Evolutionary conservation across 805 yeast genomes (phyloP), one percentile per base, ranked within the genome.

Genomic region (Zygoascus ofunaensis): DNA sequence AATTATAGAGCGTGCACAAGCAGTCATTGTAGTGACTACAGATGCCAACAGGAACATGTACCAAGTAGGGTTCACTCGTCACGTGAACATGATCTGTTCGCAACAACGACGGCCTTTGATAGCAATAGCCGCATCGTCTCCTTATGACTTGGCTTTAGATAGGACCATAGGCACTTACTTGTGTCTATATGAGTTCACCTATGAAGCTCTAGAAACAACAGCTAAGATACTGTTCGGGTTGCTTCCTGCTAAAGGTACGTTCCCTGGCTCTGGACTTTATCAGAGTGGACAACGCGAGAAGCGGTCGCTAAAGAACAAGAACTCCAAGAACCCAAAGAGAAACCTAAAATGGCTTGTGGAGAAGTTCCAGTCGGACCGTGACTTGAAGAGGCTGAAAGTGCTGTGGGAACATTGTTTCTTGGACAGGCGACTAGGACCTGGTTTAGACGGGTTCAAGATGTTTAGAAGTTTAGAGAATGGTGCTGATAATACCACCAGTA

Each of bases 141-240:
- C 84, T 1, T 77, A 75, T 52, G 83, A 79, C 53, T 73, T 78
- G 54, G 72, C 74, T 39, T 72, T 75, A 45, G 76, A 75, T 45
- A 70, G 71, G 40, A 68, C 69, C 36, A 71, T 77, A 24, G 70
- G 77, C 39, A 70, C 78, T 1, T 77, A 77, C 54, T 58, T 78
- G 39, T 78, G 82, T 53, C 72, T 79, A 42, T 78, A 73, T 54
- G 83, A 78, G 58, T 78, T 76, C 55, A 76, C 82, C 1, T 59
- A 64, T 17, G 70, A 69, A 51, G 79, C 73, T 2, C 59, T 78
- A 37, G 64, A 69, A 24, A 69, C 74, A 44, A 52, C 75, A 24
- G 77, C 72, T 3, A 67, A 69, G 4, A 71, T 76, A 2, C 55
- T 78, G 40, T 73, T 78, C 71, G 83, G 83, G 2, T 70, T 68